phyloP scores from a whole-genome alignment of 176 grass and related monocot species.

The Pontederia paniculata region DNA sequence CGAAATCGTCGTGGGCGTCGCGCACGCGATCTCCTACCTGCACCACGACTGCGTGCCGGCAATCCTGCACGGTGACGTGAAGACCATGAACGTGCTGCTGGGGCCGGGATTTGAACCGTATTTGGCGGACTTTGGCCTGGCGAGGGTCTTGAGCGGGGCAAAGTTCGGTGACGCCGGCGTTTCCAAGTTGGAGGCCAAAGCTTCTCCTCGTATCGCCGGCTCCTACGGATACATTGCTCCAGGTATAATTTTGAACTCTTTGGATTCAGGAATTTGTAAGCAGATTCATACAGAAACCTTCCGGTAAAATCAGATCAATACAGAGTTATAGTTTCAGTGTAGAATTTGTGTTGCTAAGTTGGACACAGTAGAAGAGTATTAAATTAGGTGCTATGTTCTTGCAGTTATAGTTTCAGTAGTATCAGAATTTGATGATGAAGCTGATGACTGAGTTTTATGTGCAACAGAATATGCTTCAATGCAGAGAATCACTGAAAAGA shows the following conservation, averaged over 20 bases:
- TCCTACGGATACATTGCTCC: slow-evolving; percentile 93
- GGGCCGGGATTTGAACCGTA: slow-evolving; percentile 68
- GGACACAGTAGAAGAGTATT: too few relatives aligned
- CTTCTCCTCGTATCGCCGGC: slow-evolving; percentile 49
- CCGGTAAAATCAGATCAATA: too few relatives aligned
- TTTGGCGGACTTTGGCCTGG: slow-evolving; percentile 88
- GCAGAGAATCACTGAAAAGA: slow-evolving; percentile 82
- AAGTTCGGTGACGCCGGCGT: neutral
- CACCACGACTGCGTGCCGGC: slow-evolving; percentile 95
- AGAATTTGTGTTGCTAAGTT: too few relatives aligned
- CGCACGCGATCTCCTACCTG: slow-evolving; percentile 74
- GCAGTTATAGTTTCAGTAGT: too few relatives aligned
- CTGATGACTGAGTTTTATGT: slow-evolving; percentile 6
- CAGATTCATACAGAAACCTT: too few relatives aligned
- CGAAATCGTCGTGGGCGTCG: slow-evolving; percentile 61
- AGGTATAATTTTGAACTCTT: slow-evolving; percentile 26
- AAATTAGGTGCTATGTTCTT: too few relatives aligned
- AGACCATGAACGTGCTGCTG: slow-evolving; percentile 88
- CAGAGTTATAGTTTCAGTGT: too few relatives aligned
- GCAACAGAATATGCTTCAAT: slow-evolving; percentile 64
- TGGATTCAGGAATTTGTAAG: too few relatives aligned
- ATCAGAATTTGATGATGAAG: neutral
- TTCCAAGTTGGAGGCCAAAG: slow-evolving; percentile 40
- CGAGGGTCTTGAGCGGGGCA: slow-evolving; percentile 34
- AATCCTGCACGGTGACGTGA: slow-evolving; percentile 82